Conservation (phyloP, 805 yeast genomes). For the Hemisphaericaspora nanyangensis region DNA sequence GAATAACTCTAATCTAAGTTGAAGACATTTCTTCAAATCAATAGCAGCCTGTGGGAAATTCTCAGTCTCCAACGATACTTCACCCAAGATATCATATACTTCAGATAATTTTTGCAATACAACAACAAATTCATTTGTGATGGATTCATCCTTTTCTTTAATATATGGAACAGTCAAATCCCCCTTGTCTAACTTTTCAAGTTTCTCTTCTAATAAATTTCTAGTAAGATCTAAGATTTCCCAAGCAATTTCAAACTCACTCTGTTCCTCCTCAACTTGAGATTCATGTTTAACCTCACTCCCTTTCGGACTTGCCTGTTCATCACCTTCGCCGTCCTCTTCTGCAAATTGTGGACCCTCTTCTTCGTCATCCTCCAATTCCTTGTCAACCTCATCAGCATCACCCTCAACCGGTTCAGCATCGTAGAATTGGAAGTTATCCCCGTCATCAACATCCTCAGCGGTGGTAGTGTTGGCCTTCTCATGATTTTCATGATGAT, state of each 20-base stretch:
- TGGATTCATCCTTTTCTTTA: conserved; percentile 24
- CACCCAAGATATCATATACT: conserved; percentile 78
- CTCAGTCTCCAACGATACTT: conserved; percentile 85
- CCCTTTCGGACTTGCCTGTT: conserved; percentile 14
- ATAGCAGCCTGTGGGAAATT: conserved; percentile 74
- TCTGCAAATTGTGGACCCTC: conserved; percentile 32
- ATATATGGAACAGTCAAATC: conserved; percentile 26
- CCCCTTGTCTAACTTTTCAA: conserved; percentile 2
- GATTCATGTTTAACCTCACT: conserved; percentile 12
- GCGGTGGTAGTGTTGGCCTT: too few relatives aligned
- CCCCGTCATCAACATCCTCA: conserved; percentile 20
- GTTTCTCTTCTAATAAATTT: conserved; percentile 50
- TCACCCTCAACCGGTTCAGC: conserved; percentile 21
- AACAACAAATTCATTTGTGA: conserved; percentile 29
- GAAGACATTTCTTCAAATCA: conserved; percentile 60
- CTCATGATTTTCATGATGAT: conserved; percentile 22
- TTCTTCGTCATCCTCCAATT: conserved; percentile 14
- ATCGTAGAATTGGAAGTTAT: conserved; percentile 25
- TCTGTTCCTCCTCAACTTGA: conserved; percentile 42
- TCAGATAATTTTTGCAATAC: conserved; percentile 60
- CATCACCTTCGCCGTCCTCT: conserved; percentile 49
- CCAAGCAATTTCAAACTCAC: conserved; percentile 87
- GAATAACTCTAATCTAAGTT: conserved; percentile 50
- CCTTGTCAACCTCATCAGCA: conserved; percentile 15
- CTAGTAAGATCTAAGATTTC: conserved; percentile 78